Base-by-base conservation (phyloP, 2,329 filamentous ascomycete genomes). In the Scedosporium minutisporum region DNA sequence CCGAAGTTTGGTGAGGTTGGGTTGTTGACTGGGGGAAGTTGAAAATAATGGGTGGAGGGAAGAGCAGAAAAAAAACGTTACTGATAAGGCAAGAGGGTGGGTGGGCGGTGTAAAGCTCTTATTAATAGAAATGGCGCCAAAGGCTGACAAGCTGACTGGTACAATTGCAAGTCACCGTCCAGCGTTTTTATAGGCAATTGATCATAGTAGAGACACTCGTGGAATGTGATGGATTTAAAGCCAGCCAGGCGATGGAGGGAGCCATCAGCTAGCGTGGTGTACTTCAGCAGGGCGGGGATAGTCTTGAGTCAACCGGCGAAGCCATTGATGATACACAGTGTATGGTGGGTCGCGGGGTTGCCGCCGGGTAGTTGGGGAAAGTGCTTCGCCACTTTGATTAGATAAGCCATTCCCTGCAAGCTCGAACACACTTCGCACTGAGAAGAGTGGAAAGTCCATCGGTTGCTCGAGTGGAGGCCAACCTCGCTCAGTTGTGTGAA, bases 151-250 rank as follows among this genome's bases (percentile, higher is more conserved):
- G 42, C 59, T 51, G 44, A 55, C 12, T 55, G 18, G 51, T 18
- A 7, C 44, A 46, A 21, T 21, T n/a, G 6, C 7, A 21, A 23
- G 16, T 48, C n/a, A 23, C 21, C 10, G 2, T 21, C 21, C 51
- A 55, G 51, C 18, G 23, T 23, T 55, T 55, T 48, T 14, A 48
- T n/a, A 48, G 16, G 7, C 44, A 48, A 18, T 23, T 14, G 18
- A 55, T n/a, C n/a, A n/a, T 18, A 23, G 51, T 3, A 55, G 51
- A 55, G 51, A 55, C 51, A 55, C 51, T 55, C 38, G 33, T 62
- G 41, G 60, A 62, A 62, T 62, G 33, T 27, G 44, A 62, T 62
- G 51, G 60, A 62, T 57, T 55, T 55, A 14, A 23, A 14, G 51
- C 51, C 12, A 27, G 18, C n/a, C 44, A 48, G 44, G n/a, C 44